Base-by-base conservation (phyloP, 805 yeast genomes). In the Candida incommunis region DNA sequence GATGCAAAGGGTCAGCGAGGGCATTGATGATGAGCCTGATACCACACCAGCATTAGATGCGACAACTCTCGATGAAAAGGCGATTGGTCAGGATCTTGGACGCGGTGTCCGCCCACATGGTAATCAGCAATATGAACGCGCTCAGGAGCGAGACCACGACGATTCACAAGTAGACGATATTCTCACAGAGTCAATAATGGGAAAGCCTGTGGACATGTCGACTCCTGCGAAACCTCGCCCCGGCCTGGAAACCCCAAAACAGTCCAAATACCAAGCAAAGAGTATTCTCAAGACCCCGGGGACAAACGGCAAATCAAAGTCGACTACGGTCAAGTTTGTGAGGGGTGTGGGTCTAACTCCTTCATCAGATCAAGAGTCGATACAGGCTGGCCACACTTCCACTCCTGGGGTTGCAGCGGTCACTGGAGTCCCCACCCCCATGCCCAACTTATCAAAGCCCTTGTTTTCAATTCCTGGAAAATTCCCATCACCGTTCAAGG, bases 231-330 rank as follows among this genome's bases (percentile, higher is more conserved):
- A n/a, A n/a, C n/a, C n/a, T n/a, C n/a, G n/a, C n/a, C n/a, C n/a
- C n/a, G n/a, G n/a, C n/a, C n/a, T n/a, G n/a, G 37, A 31, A 31
- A 31, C 37, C n/a, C 37, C 37, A 16, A 11, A 11, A 5, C 37
- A 11, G 13, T 9, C 37, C 7, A 31, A 18, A 16, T n/a, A 9
- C 7, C 37, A 31, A 31, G 37, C 18, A 7, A 31, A 18, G n/a
- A 31, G 37, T 16, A 31, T 31, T 31, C 18, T 31, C 18, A 31
- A 31, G 37, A 31, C 37, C 9, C 37, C 37, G n/a, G 37, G 37
- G n/a, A 31, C 37, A 9, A n/a, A 7, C 18, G 37, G 18, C 11
- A 31, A 31, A n/a, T 5, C 37, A 7, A 31, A 31, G 18, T n/a
- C n/a, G n/a, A n/a, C n/a, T n/a, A 31, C 37, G 7, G 37, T 31